Percentiles rank a stretch among this genome's conserved stretches.
Conservation (phyloP, 2,329 filamentous ascomycete genomes). For the Cladosporium velox region DNA sequence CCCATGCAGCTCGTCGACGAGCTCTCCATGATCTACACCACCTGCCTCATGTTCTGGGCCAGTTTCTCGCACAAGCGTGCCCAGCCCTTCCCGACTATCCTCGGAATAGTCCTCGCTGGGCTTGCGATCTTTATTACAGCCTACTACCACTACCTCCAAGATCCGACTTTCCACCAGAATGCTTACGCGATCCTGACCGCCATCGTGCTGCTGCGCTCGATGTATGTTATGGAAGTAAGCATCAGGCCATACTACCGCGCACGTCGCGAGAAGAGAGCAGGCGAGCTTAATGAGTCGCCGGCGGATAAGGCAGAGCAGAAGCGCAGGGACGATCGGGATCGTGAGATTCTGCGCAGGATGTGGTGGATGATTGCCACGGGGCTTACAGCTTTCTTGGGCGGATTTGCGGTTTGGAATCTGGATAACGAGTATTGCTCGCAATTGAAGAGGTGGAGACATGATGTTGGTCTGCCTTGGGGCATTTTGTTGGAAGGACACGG, state of each 20-base stretch:
- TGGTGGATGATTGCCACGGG: constrained; percentile 74
- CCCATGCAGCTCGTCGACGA: constrained; percentile 73
- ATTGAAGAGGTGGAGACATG: constrained; percentile 65
- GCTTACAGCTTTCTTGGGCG: constrained; percentile 69
- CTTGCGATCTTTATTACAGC: constrained; percentile 68
- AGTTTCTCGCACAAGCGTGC: constrained; percentile 72
- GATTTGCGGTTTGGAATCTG: constrained; percentile 75
- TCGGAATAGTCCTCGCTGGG: constrained; percentile 59
- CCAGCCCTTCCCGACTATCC: constrained; percentile 49
- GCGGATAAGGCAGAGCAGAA: constrained; percentile 21
- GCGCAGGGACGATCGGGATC: constrained; percentile 47
- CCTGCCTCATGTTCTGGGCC: constrained; percentile 69
- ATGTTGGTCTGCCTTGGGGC: constrained; percentile 76
- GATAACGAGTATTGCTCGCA: constrained; percentile 75
- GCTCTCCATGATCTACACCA: constrained; percentile 72
- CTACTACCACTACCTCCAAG: constrained; percentile 78
- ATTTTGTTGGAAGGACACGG: constrained; percentile 72
- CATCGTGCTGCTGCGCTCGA: constrained; percentile 63
- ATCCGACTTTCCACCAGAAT: constrained; percentile 80
- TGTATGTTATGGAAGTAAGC: constrained; percentile 55
- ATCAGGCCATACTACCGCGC: constrained; percentile 58
- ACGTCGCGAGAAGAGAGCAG: constrained; percentile 43
- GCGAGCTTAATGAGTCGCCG: not conserved
- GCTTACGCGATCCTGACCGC: constrained; percentile 73
- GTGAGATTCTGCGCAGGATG: constrained; percentile 65